Conservation (phyloP, 768 basidiomycete species). For the Leccinum broughii region DNA sequence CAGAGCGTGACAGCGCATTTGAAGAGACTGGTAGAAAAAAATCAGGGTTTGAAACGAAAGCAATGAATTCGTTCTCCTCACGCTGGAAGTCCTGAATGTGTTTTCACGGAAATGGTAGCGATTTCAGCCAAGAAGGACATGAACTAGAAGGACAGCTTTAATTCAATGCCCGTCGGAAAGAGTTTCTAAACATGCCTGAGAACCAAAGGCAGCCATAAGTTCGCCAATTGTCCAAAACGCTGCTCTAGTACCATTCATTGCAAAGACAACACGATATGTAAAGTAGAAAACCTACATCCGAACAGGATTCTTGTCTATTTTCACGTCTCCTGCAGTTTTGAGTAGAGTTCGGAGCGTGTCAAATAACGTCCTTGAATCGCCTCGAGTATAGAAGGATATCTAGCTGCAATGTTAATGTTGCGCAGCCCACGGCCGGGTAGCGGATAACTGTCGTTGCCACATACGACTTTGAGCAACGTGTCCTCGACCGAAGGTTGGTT, state of each 20-base stretch:
- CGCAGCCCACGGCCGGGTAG: conserved; percentile 85
- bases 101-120: conserved; percentile 57
- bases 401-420: conserved; percentile 56
- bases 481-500: conserved; percentile 63
- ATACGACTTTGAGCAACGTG: conserved; percentile 65
- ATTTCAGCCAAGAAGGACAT: conserved; percentile 97
- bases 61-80: conserved; percentile 37
- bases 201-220: conserved; percentile 80
- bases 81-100: conserved; percentile 69
- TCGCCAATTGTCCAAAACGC: conserved; percentile 87
- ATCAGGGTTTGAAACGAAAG: conserved; percentile 8
- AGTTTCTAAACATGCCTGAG: conserved; percentile 59
- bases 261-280: background rate
- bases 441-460: conserved; percentile 67
- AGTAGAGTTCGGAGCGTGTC: conserved; percentile 82
- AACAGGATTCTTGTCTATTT: conserved; percentile 62
- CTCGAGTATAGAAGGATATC: conserved; percentile 65
- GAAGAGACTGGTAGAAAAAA: conserved; percentile 54
- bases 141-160: conserved; percentile 50
- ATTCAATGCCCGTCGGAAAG: background rate
- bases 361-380: conserved; percentile 83
- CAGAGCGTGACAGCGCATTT: conserved; percentile 82
- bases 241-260: conserved; percentile 49
- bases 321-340: conserved; percentile 72
- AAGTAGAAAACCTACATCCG: conserved; percentile 56